These are phyloP conservation scores for Allomyces macrogynus DNA, from an alignment of 192 early-diverging fungal genomes.

Conservation along the genomic window DNA sequence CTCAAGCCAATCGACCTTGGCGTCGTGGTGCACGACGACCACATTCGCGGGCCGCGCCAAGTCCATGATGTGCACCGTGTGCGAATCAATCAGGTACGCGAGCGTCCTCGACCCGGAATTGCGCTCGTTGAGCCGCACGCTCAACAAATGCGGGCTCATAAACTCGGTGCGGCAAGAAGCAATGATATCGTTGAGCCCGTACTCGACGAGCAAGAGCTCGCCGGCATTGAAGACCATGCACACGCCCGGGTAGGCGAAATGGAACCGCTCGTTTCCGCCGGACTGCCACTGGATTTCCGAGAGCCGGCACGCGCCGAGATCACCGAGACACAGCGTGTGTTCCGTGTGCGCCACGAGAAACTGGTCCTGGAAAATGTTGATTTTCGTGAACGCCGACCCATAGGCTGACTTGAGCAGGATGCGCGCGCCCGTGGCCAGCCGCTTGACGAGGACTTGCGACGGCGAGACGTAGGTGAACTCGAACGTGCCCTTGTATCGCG, in stretches of 20 bases:
- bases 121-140: constrained; percentile 38
- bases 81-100: constrained; percentile 37
- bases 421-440: constrained; percentile 38
- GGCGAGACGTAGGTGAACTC: constrained; percentile 46
- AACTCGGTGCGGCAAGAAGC: constrained; percentile 39
- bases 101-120: constrained; percentile 31
- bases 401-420: constrained; percentile 47
- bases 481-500: constrained; percentile 46
- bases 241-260: constrained; percentile 37
- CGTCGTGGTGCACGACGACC: constrained; percentile 27
- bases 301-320: constrained; percentile 38
- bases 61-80: constrained; percentile 37
- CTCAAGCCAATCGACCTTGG: constrained; percentile 42
- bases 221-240: constrained; percentile 50
- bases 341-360: constrained; percentile 40
- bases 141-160: constrained; percentile 42
- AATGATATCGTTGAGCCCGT: constrained; percentile 42
- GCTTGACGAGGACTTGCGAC: constrained; percentile 43
- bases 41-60: constrained; percentile 13
- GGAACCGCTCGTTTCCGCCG: constrained; percentile 31
- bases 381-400: constrained; percentile 42
- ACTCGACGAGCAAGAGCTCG: constrained; percentile 38
- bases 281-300: constrained; percentile 38
- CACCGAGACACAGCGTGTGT: constrained; percentile 39
- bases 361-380: constrained; percentile 49